Base-by-base conservation (phyloP, 2,329 filamentous ascomycete species). In the Colletotrichum lentis region DNA sequence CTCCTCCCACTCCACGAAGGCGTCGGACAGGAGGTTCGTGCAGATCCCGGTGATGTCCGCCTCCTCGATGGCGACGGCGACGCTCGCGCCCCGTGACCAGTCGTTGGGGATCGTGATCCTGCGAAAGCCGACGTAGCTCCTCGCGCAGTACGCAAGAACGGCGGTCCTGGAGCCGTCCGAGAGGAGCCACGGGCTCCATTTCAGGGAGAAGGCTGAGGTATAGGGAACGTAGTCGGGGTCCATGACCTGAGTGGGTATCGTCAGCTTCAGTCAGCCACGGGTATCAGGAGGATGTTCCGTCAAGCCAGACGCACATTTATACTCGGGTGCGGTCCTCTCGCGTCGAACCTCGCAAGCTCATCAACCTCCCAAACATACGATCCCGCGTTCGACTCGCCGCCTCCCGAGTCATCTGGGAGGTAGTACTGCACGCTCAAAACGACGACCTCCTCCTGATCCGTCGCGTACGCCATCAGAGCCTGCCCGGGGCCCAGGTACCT, bases 1-100 rank as follows among this genome's bases (percentile, higher is more conserved):
- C 54, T 86, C 80, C 71, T 88, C 86, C 80, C 85, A 88, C 58
- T 83, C 81, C 16, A 88, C 76, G 70, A 87, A 86, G 1, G 86
- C 81, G 70, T 88, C 85, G 0, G 81, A 76, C 0, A 80, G 80
- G 18, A 88, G 79, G 68, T 81, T 80, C 14, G 84, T 73, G 70
- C 86, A 88, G 18, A 84, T 80, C 0, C 84, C 82, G 43, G 79
- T 77, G 2, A 76, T 74, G 60, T 88, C 85, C 1, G 72, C 69
- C 20, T 75, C 69, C 31, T 80, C 80, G 1, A 86, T 73, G 1
- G 76, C 70, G 2, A 86, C 64, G 1, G 73, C 70, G 1, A 83
- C 80, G 1, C 76, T 69, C 18, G 79, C 57, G 3, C 78, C 78
- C 43, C 72, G 74, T 0, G 71, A 70, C 80, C 80, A 82, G 0